Conservation (phyloP, 257 asterid genomes). For the Prunella vulgaris region DNA sequence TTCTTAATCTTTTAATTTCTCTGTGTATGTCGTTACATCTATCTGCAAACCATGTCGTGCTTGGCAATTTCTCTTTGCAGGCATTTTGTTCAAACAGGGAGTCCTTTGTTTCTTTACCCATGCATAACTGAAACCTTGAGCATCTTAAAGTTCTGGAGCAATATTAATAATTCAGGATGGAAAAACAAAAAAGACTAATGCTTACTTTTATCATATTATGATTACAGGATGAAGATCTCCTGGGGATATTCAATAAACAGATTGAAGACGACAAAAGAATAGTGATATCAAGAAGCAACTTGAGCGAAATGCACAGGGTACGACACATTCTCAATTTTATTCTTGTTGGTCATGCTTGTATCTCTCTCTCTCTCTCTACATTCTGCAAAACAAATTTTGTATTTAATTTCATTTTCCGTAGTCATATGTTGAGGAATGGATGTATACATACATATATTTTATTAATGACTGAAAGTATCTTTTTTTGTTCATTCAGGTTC, state of each 20-base stretch:
- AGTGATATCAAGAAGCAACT: conserved; percentile 84
- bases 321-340: conserved; percentile 37
- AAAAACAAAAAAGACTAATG: not conserved
- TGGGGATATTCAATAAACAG: conserved; percentile 78
- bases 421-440: not conserved
- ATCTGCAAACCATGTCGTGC: not conserved
- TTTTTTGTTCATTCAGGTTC: conserved; percentile 59
- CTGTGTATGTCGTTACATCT: not conserved
- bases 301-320: conserved; percentile 86
- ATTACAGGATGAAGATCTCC: conserved; percentile 85
- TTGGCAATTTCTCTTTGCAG: not conserved
- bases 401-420: not conserved
- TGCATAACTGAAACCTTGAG: not conserved
- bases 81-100: not conserved
- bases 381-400: conserved; percentile 9
- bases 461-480: conserved; percentile 1
- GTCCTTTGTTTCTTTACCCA: not conserved
- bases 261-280: conserved; percentile 88
- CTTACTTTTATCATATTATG: conserved; percentile 11
- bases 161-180: not conserved
- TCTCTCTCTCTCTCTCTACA: conserved; percentile 1
- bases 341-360: conserved; percentile 1
- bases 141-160: not conserved
- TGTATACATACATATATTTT: not conserved
- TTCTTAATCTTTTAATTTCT: not conserved